Percentiles rank a stretch among this genome's conserved stretches.
These are phyloP conservation scores for Hypoxylon subgilvum DNA, from an alignment of 495 filamentous ascomycete species.

Conservation along the genomic window DNA sequence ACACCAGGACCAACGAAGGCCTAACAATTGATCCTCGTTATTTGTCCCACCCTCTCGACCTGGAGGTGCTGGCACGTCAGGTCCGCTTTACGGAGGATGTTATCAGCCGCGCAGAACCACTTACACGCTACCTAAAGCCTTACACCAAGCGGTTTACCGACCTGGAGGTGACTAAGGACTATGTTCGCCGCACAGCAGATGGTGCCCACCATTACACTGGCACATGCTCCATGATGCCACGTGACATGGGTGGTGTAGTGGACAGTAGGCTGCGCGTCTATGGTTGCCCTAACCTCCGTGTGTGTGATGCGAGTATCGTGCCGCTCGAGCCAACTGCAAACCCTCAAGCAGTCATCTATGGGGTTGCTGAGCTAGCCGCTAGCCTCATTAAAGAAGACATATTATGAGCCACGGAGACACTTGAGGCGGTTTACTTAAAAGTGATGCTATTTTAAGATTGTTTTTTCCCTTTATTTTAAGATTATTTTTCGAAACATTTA, in stretches of 20 bases:
- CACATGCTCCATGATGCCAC: conserved; percentile 41
- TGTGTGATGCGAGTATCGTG: conserved; percentile 57
- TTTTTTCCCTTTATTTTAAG: no score
- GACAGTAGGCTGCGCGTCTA: conserved; percentile 50
- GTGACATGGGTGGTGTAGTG: conserved; percentile 41
- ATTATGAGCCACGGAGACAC: no score
- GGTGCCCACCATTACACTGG: conserved; percentile 37
- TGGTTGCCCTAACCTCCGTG: conserved; percentile 49
- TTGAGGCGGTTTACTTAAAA: no score
- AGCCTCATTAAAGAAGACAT: neutral
- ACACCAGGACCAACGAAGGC: conserved; percentile 4
- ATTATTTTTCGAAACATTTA: no score
- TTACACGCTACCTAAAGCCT: conserved; percentile 2
- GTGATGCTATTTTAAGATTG: no score
- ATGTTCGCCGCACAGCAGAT: conserved; percentile 35
- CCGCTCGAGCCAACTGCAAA: conserved; percentile 51
- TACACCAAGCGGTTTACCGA: conserved; percentile 4
- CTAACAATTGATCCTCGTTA: conserved; percentile 46
- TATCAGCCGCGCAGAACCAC: conserved; percentile 23
- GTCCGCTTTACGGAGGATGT: conserved; percentile 41
- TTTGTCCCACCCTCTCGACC: conserved; percentile 54
- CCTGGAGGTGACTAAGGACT: conserved; percentile 30
- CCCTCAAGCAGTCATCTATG: conserved; percentile 53
- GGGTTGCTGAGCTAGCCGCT: conserved; percentile 24
- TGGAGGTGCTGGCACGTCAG: conserved; percentile 43